Percentiles rank a stretch among this genome's conserved stretches.
Evolutionary conservation across 164 flowering plant species (phyloP).

Genomic region (Vitis amurensis): DNA sequence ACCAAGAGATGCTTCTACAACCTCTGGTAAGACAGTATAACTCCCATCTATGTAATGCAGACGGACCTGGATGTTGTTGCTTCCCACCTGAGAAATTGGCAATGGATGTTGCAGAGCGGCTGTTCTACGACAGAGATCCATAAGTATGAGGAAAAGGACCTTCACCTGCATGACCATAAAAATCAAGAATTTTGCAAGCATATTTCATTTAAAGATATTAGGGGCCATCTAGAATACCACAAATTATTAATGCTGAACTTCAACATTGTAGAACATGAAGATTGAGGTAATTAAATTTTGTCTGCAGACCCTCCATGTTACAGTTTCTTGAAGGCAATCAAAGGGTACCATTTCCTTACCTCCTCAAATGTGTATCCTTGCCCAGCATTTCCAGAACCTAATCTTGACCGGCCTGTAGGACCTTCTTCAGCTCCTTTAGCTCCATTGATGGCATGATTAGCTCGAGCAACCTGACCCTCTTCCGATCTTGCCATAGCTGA

Average conservation of each 20-base stretch:
- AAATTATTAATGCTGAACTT: not conserved
- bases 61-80: constrained; percentile 78
- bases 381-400: constrained; percentile 97
- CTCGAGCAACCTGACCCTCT: constrained; percentile 57
- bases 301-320: not conserved
- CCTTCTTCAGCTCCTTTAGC: constrained; percentile 82
- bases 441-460: constrained; percentile 56
- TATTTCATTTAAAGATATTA: too few species aligned
- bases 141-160: constrained; percentile 89
- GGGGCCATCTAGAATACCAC: not conserved
- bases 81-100: constrained; percentile 95
- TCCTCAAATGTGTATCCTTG: constrained; percentile 98
- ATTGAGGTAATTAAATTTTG: too few species aligned
- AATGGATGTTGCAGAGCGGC: constrained; percentile 68
- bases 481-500: constrained; percentile 49
- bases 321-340: not conserved
- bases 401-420: constrained; percentile 56
- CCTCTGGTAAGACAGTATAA: constrained; percentile 94
- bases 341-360: constrained; percentile 39
- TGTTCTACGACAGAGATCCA: constrained; percentile 91
- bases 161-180: constrained; percentile 61
- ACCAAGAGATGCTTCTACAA: constrained; percentile 97
- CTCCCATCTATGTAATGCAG: constrained; percentile 97
- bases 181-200: not conserved
- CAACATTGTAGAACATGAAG: not conserved